Base-by-base conservation (phyloP, 192 early-diverging fungal genomes). In the Rhizophagus prolifer region DNA sequence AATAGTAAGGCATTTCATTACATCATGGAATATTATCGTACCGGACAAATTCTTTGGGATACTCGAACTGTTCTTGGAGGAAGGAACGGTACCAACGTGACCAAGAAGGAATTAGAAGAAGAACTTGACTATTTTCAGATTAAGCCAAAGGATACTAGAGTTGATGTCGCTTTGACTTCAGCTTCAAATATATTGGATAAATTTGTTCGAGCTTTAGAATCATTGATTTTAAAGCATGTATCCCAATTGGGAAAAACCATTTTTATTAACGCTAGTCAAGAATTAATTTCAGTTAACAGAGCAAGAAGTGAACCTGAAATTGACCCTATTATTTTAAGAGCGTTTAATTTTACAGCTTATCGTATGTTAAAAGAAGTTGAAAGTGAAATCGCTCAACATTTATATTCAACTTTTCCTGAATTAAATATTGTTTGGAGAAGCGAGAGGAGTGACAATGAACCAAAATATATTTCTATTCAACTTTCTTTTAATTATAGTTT, bases 11-110 rank as follows among this genome's bases (percentile, higher is more conserved):
- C 74, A 9, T 76, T 76, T 70, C 62, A 28, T 70, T 63, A 68
- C 44, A 50, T 76, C 13, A 41, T 76, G 36, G 65, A 76, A 69
- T 76, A 13, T 76, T 76, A 76, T 69, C 36, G 74, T 9, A 76
- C 30, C 0, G 74, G 74, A 19, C n/a, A 69, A 76, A 72, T 72
- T 34, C 13, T 58, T 54, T 72, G 71, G 71, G 46, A 54, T 58
- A 36, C n/a, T 21, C 9, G n/a, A 25, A 69, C 26, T 10, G 30
- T 36, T 13, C 34, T 69, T 21, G 67, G 67, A 36, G 30, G 2
- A 46, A 12, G 36, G 4, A 54, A 30, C 28, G 13, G 21, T 9
- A 54, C 25, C 12, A 41, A 50, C 23, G 4, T 46, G 9, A 64
- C 62, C 62, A 25, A 30, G 30, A 64, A 44, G 38, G 68, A 70